Base-by-base conservation (phyloP, 768 basidiomycete genomes). In the Kwoniella sp. region DNA sequence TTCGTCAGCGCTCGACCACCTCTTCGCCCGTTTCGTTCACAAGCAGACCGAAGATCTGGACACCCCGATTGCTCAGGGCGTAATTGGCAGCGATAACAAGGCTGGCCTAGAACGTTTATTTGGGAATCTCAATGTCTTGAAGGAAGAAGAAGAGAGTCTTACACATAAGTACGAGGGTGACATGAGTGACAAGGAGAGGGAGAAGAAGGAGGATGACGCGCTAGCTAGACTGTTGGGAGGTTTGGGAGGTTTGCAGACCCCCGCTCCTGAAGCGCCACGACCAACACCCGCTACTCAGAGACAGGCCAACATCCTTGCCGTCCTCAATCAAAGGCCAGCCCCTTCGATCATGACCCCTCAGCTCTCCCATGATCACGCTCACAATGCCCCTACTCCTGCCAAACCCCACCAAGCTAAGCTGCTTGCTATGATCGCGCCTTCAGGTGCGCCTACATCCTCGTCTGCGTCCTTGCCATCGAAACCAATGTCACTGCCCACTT, bases 221-320 rank as follows among this genome's bases (percentile, higher is more conserved):
- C 60, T 78, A 2, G 66, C 68, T 0, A 61, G 54, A 30, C 55
- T 78, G 11, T 58, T 78, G 3, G 78, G 90, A 88, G 69, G 83
- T 89, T 26, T 89, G 2, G 66, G 89, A 1, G 82, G 91, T 65
- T 82, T 90, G 12, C 89, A 91, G 75, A 83, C 86, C 15, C 86
- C 90, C 37, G 89, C 87, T 65, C 84, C 87, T 83, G 84, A 86
- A 26, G 84, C 86, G 12, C 23, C 57, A 13, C 59, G 48, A 41
- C 37, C 55, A 28, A 30, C 45, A 22, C 63, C 65, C 5, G 31
- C 62, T 12, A 61, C 56, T 17, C 69, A 68, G 45, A 73, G 71
- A 41, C 57, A 61, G 17, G 61, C 59, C 20, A 65, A 71, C 22
- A 59, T 78, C 4, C 67, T 78, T 1, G 64, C 74, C 20, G 25